Percentiles rank a stretch among this genome's conserved stretches.
Evolutionary conservation across 1,284 basidiomycete genomes (phyloP).

Genomic region (Trametes polyzona): DNA sequence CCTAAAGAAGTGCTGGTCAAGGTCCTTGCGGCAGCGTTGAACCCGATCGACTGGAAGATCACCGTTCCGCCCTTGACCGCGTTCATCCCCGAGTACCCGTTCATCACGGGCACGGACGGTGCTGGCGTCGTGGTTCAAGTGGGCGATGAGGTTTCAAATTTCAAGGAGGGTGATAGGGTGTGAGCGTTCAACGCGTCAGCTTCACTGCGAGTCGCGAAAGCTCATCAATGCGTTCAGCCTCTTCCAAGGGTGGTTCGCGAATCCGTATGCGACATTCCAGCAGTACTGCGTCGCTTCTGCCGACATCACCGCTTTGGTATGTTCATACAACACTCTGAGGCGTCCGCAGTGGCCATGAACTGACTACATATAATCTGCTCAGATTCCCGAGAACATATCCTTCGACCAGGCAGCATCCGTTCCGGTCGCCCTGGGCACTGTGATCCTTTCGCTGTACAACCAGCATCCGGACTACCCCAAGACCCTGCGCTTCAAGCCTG

Average conservation of each 20-base stretch:
- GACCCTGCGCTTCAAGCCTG: conserved; percentile 37
- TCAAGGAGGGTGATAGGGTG: background rate
- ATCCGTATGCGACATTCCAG: conserved; percentile 34
- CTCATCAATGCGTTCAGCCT: too few relatives aligned
- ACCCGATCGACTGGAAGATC: conserved; percentile 46
- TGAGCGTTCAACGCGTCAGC: too few relatives aligned
- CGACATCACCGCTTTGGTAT: conserved; percentile 33
- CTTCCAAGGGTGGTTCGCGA: conserved; percentile 27
- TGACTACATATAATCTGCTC: background rate
- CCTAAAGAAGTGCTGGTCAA: conserved; percentile 46
- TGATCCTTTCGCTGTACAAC: conserved; percentile 45
- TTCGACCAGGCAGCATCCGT: conserved; percentile 43
- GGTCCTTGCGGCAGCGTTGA: conserved; percentile 44
- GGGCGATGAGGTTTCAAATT: conserved; percentile 52
- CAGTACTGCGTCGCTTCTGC: conserved; percentile 36
- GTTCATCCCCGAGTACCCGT: conserved; percentile 42
- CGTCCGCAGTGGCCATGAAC: too few relatives aligned
- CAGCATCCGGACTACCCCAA: conserved; percentile 29
- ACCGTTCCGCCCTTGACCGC: conserved; percentile 28
- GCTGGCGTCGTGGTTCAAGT: conserved; percentile 59
- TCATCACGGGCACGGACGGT: conserved; percentile 59
- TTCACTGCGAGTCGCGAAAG: too few relatives aligned
- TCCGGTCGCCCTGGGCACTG: conserved; percentile 44
- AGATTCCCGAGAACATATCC: conserved; percentile 37
- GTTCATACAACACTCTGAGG: background rate